Conservation (phyloP, 2,329 filamentous ascomycete species). For the Fulvia fulva region DNA sequence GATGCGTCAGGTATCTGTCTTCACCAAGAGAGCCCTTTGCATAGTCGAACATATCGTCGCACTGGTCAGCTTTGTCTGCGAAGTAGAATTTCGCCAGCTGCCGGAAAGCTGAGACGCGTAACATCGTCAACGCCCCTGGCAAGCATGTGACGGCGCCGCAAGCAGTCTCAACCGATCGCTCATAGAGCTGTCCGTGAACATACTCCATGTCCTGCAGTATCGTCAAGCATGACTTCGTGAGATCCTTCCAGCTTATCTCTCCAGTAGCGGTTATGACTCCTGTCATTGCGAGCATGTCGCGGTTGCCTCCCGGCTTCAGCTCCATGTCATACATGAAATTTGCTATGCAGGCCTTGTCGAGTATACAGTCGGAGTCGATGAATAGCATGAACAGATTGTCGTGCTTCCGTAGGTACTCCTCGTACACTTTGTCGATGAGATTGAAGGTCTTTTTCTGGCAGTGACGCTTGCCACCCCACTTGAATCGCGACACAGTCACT, state of each 20-base stretch:
- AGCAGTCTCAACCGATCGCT: constrained; percentile 89
- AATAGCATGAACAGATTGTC: constrained; percentile 95
- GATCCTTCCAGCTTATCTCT: constrained; percentile 56
- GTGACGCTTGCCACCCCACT: constrained; percentile 87
- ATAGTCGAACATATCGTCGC: constrained; percentile 93
- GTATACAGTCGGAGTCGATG: constrained; percentile 94
- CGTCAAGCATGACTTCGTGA: constrained; percentile 69
- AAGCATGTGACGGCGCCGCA: constrained; percentile 93
- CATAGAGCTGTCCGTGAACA: constrained; percentile 92
- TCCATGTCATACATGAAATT: constrained; percentile 99
- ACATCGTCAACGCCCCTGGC: constrained; percentile 89
- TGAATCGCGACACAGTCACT: constrained; percentile 86
- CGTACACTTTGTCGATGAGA: constrained; percentile 89
- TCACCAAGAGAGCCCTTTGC: constrained; percentile 93
- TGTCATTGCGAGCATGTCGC: constrained; percentile 95
- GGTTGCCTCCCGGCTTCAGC: constrained; percentile 83
- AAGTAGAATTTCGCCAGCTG: constrained; percentile 99
- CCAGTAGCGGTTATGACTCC: constrained; percentile 95
- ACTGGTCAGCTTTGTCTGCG: constrained; percentile 91
- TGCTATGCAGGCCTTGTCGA: constrained; percentile 86
- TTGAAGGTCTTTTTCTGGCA: constrained; percentile 92
- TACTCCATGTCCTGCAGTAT: constrained; percentile 98
- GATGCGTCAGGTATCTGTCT: constrained; percentile 92
- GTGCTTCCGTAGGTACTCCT: constrained; percentile 77
- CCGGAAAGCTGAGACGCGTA: constrained; percentile 92